These are phyloP conservation scores for Endotrypanum monterogeii DNA, from an alignment of 208 protist species.

Conservation along the genomic window DNA sequence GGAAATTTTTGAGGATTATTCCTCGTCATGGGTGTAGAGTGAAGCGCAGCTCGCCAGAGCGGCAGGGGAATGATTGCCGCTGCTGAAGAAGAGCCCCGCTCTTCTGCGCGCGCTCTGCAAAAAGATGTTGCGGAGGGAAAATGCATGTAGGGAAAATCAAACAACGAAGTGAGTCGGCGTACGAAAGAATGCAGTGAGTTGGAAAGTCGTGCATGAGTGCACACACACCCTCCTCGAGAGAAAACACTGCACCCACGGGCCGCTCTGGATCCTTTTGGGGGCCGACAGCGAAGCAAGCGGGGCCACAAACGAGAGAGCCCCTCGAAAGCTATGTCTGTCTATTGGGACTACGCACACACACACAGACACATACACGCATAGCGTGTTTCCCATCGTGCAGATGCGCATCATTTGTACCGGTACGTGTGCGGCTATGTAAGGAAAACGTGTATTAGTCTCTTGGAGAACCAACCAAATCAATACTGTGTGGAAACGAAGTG, in stretches of 20 bases:
- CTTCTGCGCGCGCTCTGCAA: background rate
- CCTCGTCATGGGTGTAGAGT: background rate
- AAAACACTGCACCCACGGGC: background rate
- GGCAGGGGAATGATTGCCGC: background rate
- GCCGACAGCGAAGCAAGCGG: background rate
- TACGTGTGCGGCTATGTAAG: background rate
- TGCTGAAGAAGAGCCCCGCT: background rate
- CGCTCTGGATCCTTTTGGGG: background rate
- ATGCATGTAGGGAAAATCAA: background rate
- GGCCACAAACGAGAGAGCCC: background rate
- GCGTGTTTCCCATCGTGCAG: background rate
- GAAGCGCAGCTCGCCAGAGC: background rate
- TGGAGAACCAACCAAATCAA: conserved; percentile 1
- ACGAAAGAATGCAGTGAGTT: background rate
- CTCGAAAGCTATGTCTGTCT: background rate
- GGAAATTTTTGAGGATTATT: background rate
- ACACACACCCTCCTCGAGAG: background rate
- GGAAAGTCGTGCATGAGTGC: background rate
- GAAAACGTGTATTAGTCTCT: background rate
- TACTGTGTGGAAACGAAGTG: background rate
- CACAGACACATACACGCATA: too few species aligned
- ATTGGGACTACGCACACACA: too few species aligned
- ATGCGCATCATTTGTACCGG: background rate
- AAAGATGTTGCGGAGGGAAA: background rate
- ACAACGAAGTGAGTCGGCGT: background rate